Evolutionary conservation across 2,329 filamentous ascomycete genomes (phyloP).

Genomic region (Pseudocercospora musae): DNA sequence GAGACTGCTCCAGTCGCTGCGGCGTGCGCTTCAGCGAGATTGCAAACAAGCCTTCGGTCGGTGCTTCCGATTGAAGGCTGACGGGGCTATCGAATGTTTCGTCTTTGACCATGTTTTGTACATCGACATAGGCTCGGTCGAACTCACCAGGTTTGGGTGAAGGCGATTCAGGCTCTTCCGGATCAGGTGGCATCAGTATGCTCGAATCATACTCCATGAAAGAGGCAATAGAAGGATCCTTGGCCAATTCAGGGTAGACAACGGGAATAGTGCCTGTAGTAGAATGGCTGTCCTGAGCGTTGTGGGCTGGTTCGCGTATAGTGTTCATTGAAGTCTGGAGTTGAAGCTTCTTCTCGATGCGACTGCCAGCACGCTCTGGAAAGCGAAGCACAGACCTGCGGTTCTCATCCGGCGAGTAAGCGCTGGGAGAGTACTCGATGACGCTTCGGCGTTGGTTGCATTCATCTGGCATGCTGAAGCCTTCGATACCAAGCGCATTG

Average conservation of each 20-base stretch:
- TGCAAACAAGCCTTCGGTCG: conserved; percentile 13
- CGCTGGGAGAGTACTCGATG: conserved; percentile 29
- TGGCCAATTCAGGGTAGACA: conserved; percentile 24
- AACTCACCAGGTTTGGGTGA: conserved; percentile 1
- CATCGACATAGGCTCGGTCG: conserved; percentile 8
- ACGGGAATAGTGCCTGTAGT: conserved; percentile 18
- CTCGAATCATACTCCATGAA: conserved; percentile 13
- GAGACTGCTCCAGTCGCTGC: conserved; percentile 9
- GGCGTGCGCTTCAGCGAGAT: conserved; percentile 7
- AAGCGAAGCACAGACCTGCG: conserved; percentile 2
- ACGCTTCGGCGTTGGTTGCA: conserved; percentile 17
- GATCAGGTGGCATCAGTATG: not conserved
- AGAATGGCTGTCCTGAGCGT: conserved; percentile 11
- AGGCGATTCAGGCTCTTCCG: not conserved
- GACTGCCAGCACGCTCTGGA: conserved; percentile 3
- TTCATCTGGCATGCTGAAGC: conserved; percentile 30
- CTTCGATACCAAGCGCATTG: conserved; percentile 30
- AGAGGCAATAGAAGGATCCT: conserved; percentile 20
- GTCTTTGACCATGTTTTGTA: not conserved
- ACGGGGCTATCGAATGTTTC: not conserved
- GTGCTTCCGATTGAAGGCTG: conserved; percentile 5
- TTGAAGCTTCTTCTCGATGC: not conserved
- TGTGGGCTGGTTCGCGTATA: conserved; percentile 1
- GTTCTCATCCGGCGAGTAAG: conserved; percentile 26
- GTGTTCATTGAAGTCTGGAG: not conserved